Evolutionary conservation across 2,329 filamentous ascomycete genomes (phyloP).

Genomic region (Apiospora aurea): DNA sequence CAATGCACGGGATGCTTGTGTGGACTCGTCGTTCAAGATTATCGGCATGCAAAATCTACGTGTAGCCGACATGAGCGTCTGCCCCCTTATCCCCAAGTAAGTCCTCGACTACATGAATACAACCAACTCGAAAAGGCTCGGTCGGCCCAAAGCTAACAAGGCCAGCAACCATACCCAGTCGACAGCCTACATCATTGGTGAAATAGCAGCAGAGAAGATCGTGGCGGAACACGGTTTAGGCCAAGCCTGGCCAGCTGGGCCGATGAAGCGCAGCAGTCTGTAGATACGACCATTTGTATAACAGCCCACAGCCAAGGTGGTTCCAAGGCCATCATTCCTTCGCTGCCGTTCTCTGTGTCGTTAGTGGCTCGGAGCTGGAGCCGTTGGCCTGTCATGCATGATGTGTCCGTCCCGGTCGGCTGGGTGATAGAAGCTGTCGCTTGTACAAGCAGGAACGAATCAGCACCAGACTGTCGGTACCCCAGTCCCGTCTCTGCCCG

Average conservation of each 20-base stretch:
- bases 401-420: not conserved
- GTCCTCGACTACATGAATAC: conserved; percentile 17
- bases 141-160: not conserved
- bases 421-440: not conserved
- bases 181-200: conserved; percentile 53
- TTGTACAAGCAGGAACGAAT: not conserved
- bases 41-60: conserved; percentile 30
- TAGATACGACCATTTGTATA: not conserved
- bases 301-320: too few species aligned
- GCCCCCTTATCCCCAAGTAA: conserved; percentile 44
- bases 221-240: conserved; percentile 30
- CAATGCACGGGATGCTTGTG: conserved; percentile 25
- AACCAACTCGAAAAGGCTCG: not conserved
- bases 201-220: conserved; percentile 48
- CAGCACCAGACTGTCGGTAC: not conserved
- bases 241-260: not conserved
- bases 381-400: not conserved
- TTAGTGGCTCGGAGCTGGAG: not conserved
- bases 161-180: conserved; percentile 47
- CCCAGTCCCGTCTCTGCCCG: conserved; percentile 2
- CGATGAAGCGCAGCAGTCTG: not conserved
- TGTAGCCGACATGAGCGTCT: conserved; percentile 34
- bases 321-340: not conserved
- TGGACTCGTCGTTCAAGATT: conserved; percentile 32
- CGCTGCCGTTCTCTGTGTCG: too few species aligned